A percentile compares a stretch with the other conserved stretches of the same genome.
These are phyloP conservation scores for Porcisia hertigi DNA, from an alignment of 208 protist species.

Conservation along the genomic window DNA sequence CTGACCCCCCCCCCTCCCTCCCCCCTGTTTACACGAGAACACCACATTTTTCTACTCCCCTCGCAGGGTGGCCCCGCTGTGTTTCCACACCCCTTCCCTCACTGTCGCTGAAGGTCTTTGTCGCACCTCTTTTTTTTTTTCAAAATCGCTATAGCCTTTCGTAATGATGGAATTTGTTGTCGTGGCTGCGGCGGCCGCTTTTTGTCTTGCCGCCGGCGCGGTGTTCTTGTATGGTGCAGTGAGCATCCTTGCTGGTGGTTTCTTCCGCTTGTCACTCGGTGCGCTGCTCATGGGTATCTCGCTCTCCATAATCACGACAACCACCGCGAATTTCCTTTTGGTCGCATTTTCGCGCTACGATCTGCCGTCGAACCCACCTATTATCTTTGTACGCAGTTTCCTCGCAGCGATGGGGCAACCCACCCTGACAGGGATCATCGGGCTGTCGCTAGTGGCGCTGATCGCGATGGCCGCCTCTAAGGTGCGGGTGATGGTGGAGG, in stretches of 20 bases:
- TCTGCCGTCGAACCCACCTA: conserved; percentile 8
- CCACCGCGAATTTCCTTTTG: conserved; percentile 33
- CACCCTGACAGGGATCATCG: conserved; percentile 59
- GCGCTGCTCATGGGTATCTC: conserved; percentile 44
- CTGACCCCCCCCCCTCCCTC: neutral
- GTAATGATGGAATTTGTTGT: conserved; percentile 12
- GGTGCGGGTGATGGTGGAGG: conserved; percentile 55
- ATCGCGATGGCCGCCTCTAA: conserved; percentile 39
- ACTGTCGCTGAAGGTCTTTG: neutral
- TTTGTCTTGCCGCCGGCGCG: conserved; percentile 27
- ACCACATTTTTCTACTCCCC: neutral
- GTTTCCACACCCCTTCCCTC: too few species aligned
- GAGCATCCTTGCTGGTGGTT: conserved; percentile 44
- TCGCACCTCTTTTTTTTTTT: neutral
- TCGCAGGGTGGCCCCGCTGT: neutral
- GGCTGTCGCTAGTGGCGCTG: conserved; percentile 53
- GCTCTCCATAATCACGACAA: conserved; percentile 49
- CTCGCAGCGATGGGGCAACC: conserved; percentile 65
- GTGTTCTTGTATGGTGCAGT: conserved; percentile 41
- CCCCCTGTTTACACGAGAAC: neutral
- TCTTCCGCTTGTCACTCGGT: conserved; percentile 42
- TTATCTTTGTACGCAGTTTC: conserved; percentile 40
- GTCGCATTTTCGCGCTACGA: conserved; percentile 14
- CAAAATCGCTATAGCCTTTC: too few species aligned
- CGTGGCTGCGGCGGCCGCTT: conserved; percentile 19